Conservation (phyloP, 208 protist species). For the Crithidia brevicula region DNA sequence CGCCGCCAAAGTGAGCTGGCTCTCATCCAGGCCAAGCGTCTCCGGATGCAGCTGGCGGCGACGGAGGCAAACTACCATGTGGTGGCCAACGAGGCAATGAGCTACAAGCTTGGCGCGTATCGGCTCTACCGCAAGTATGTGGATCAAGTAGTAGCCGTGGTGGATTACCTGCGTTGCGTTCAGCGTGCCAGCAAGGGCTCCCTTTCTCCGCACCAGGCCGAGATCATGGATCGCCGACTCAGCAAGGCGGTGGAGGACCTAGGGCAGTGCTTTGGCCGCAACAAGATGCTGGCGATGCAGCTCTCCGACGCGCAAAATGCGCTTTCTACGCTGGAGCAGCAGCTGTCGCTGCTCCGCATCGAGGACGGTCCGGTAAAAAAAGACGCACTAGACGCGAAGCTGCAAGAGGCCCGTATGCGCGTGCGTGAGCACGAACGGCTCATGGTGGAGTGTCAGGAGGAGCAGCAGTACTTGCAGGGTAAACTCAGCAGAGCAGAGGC, state of each 20-base stretch:
- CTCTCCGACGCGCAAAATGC: slow-evolving; percentile 63
- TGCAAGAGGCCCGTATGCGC: slow-evolving; percentile 48
- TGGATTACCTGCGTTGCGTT: slow-evolving; percentile 80
- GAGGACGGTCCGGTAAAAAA: slow-evolving; percentile 28
- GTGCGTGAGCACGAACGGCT: slow-evolving; percentile 60
- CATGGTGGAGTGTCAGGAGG: slow-evolving; percentile 69
- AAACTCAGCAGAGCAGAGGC: slow-evolving; percentile 66
- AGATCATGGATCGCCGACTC: slow-evolving; percentile 76
- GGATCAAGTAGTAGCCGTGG: slow-evolving; percentile 62
- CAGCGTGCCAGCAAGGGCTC: slow-evolving; percentile 66
- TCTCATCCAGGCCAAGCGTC: slow-evolving; percentile 69
- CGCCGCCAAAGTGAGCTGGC: slow-evolving; percentile 83
- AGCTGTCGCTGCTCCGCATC: slow-evolving; percentile 51
- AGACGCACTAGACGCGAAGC: slow-evolving; percentile 51
- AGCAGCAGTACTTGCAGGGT: slow-evolving; percentile 53
- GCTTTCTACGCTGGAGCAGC: slow-evolving; percentile 62
- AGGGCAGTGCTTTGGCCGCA: slow-evolving; percentile 33
- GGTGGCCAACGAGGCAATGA: slow-evolving; percentile 82
- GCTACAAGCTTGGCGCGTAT: slow-evolving; percentile 85
- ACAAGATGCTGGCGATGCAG: slow-evolving; percentile 51
- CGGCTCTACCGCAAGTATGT: slow-evolving; percentile 87
- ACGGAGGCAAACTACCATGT: slow-evolving; percentile 89
- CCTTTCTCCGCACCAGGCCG: slow-evolving; percentile 67
- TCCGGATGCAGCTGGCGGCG: slow-evolving; percentile 76
- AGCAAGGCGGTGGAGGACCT: slow-evolving; percentile 48